These are phyloP conservation scores for Diaporthe ilicicola DNA, from an alignment of 2,329 filamentous ascomycete genomes.

Conservation along the genomic window DNA sequence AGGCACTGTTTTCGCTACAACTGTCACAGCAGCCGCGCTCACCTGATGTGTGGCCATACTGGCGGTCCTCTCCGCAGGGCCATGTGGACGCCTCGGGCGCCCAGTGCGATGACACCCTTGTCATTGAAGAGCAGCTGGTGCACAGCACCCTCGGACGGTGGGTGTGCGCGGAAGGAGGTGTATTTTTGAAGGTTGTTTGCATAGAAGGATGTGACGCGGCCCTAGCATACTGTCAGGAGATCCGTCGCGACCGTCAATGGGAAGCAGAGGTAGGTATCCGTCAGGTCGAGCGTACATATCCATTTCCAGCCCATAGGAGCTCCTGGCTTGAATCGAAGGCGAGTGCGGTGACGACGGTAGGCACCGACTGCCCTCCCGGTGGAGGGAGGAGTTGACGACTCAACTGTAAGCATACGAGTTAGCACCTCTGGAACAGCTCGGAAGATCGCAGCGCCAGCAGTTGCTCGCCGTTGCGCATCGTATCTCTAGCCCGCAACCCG, in stretches of 20 bases:
- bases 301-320: conserved; percentile 91
- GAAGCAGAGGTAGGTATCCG: not conserved
- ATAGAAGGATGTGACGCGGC: conserved; percentile 88
- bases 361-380: conserved; percentile 69
- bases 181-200: conserved; percentile 86
- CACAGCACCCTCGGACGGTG: conserved; percentile 76
- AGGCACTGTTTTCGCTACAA: not conserved
- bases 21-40: conserved; percentile 44
- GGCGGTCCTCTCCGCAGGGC: conserved; percentile 82
- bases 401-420: conserved; percentile 61
- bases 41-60: conserved; percentile 84
- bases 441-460: conserved; percentile 5
- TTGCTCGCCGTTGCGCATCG: not conserved
- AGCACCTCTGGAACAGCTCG: not conserved
- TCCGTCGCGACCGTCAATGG: not conserved
- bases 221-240: conserved; percentile 58
- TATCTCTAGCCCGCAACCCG: not conserved
- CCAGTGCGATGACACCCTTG: conserved; percentile 87
- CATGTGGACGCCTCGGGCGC: conserved; percentile 86
- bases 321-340: conserved; percentile 91
- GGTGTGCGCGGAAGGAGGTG: conserved; percentile 87
- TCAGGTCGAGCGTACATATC: conserved; percentile 69
- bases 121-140: conserved; percentile 92
- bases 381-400: conserved; percentile 83
- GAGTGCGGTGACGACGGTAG: conserved; percentile 75